Percentiles rank a stretch among this genome's conserved stretches.
Evolutionary conservation across 2,329 filamentous ascomycete species (phyloP).

Genomic region (Phyllosticta capitalensis): DNA sequence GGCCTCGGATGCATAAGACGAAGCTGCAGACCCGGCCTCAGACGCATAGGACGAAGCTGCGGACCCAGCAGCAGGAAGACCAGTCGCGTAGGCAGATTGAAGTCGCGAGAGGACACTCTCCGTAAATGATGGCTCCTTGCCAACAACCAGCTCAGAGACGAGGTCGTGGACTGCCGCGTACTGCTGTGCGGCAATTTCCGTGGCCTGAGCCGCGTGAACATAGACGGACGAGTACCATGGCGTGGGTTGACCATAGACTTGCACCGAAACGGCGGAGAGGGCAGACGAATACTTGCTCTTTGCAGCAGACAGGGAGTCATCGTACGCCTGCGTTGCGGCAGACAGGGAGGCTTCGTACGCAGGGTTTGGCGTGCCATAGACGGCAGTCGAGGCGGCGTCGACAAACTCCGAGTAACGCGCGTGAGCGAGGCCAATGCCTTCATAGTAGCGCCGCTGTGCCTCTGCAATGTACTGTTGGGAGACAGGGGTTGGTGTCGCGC

Average conservation of each 20-base stretch:
- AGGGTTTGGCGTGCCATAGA: constrained; percentile 55
- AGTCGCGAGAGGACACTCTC: constrained; percentile 69
- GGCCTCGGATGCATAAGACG: constrained; percentile 9
- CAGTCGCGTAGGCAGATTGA: constrained; percentile 61
- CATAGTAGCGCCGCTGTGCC: constrained; percentile 62
- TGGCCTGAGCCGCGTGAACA: constrained; percentile 54
- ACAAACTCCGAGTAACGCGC: constrained; percentile 70
- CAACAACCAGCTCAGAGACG: constrained; percentile 65
- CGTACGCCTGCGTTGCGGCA: constrained; percentile 29
- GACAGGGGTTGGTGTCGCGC: constrained; percentile 51
- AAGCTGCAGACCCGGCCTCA: constrained; percentile 38
- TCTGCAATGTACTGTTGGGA: constrained; percentile 47
- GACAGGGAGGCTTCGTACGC: constrained; percentile 33
- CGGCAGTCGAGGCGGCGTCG: constrained; percentile 58
- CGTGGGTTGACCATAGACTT: constrained; percentile 59
- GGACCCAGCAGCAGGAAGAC: constrained; percentile 46
- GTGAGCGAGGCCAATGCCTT: constrained; percentile 68
- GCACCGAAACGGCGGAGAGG: constrained; percentile 55
- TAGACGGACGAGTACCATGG: constrained; percentile 38
- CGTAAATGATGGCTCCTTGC: constrained; percentile 71
- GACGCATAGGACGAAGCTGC: constrained; percentile 46
- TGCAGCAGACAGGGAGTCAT: constrained; percentile 34
- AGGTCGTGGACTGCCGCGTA: constrained; percentile 62
- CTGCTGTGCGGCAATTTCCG: constrained; percentile 51
- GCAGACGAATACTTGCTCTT: constrained; percentile 31